These are phyloP conservation scores for Beta corolliflora DNA, from an alignment of 179 eudicot genomes.

Conservation along the genomic window DNA sequence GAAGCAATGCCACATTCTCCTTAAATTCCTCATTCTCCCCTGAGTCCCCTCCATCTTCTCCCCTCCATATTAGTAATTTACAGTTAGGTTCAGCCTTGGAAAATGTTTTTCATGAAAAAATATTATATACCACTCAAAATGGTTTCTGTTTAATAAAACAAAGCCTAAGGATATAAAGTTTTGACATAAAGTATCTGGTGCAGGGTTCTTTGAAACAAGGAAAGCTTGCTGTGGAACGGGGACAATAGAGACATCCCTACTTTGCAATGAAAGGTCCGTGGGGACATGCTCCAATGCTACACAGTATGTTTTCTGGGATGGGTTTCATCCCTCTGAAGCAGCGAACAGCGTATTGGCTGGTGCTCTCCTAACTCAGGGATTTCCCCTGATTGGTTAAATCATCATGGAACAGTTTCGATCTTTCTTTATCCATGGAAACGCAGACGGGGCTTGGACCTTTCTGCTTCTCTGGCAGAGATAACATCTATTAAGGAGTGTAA, in stretches of 20 bases:
- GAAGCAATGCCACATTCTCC: no score
- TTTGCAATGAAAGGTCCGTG: conserved; percentile 65
- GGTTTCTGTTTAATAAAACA: no score
- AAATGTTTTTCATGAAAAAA: no score
- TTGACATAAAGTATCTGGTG: conserved; percentile 7
- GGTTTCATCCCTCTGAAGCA: conserved; percentile 81
- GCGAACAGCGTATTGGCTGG: conserved; percentile 66
- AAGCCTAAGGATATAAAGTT: background rate
- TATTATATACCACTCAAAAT: no score
- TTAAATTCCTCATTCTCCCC: no score
- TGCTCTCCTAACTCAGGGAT: conserved; percentile 59
- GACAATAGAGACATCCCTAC: conserved; percentile 70
- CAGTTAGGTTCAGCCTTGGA: no score
- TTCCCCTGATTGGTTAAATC: conserved; percentile 54
- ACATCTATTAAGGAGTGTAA: background rate
- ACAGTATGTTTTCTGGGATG: conserved; percentile 85
- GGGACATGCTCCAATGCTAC: conserved; percentile 84
- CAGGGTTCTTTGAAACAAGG: conserved; percentile 83
- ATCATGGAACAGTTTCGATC: background rate
- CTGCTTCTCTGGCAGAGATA: background rate
- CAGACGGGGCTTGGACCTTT: background rate
- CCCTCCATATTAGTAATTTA: no score
- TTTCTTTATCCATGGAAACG: background rate
- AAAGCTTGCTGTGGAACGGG: conserved; percentile 97
- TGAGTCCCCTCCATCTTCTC: no score